Evolutionary conservation across 768 basidiomycete genomes (phyloP), one percentile per base, ranked within the genome.

Genomic region (Tricholoma furcatifolium): DNA sequence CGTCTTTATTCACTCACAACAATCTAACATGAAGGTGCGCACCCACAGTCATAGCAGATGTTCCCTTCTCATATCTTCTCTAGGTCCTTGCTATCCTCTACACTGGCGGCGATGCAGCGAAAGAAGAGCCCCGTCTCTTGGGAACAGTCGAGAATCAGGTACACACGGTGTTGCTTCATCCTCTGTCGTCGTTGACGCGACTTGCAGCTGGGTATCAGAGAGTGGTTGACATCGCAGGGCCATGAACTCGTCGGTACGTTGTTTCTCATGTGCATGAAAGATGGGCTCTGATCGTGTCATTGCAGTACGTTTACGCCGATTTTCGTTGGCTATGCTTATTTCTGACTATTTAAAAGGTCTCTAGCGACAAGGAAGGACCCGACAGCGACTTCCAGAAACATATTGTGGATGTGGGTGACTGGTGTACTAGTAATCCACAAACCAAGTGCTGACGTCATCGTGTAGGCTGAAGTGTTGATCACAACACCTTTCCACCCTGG

Each of bases 401-500:
- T 68, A 78, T 93, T 50, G 79, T 79, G 43, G 88, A 91, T 67
- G 89, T 91, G 65, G 47, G 86, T 72, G 9, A 5, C 18, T 15
- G 5, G 44, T 43, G 10, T 7, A 23, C 10, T 11, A 48, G 38
- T 43, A 34, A 31, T 43, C 23, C 27, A 36, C 15, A 21, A 6
- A 43, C 2, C 34, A 31, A 46, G n/a, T 18, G 30, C 55, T 56
- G 51, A 56, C 59, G 30, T 57, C 47, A 50, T 36, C 51, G 34
- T 44, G 48, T 62, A 89, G 86, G 85, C 87, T 42, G 89, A 91
- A 67, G 80, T 91, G 52, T 67, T 90, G 63, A 91, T 90, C 66
- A 89, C 89, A 2, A 91, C 89, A 4, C 88, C 89, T 4, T 91
- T 92, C 83, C 89, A 92, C 68, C 89, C 89, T 51, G 89, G 85